Percentiles rank a stretch among this genome's conserved stretches.
phyloP scores from a whole-genome alignment of 371 early-diverging fungal genomes.

The Funneliformis caledonium region DNA sequence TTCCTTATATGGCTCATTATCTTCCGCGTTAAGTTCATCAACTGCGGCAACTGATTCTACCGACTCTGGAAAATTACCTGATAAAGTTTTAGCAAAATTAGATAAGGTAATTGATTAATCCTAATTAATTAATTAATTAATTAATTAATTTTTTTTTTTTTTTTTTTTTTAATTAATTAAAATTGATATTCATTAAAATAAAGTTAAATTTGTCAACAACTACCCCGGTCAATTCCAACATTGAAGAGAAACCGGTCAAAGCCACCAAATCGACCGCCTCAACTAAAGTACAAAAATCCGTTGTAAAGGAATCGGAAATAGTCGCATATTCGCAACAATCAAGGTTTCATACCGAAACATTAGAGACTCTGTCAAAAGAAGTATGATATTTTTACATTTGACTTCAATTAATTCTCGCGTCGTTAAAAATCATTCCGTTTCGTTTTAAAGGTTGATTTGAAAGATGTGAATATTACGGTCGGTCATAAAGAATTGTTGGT shows the following conservation, averaged over 20 bases:
- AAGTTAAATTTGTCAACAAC: conserved; percentile 41
- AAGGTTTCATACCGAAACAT: conserved; percentile 84
- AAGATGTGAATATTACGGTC: conserved; percentile 74
- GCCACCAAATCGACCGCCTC: not conserved
- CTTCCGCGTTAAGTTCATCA: too few species aligned
- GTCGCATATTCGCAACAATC: conserved; percentile 83
- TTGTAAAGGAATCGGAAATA: conserved; percentile 50
- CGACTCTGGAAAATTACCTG: not conserved
- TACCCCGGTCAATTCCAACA: conserved; percentile 30
- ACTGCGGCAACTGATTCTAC: not conserved
- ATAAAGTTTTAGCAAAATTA: not conserved
- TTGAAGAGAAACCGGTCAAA: conserved; percentile 6
- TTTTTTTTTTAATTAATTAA: too few species aligned
- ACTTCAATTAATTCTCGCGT: conserved; percentile 18
- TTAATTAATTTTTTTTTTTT: conserved; percentile 8
- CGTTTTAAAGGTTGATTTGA: conserved; percentile 61
- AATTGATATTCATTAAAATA: conserved; percentile 33
- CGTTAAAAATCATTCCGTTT: conserved; percentile 43
- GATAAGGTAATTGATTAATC: not conserved
- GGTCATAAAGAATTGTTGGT: conserved; percentile 63
- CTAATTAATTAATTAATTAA: not conserved
- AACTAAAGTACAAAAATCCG: not conserved
- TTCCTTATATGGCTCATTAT: conserved; percentile 49
- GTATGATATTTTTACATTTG: conserved; percentile 23
- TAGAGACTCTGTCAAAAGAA: conserved; percentile 72